phyloP scores from a whole-genome alignment of 768 basidiomycete species.

The Suillus bovinus region DNA sequence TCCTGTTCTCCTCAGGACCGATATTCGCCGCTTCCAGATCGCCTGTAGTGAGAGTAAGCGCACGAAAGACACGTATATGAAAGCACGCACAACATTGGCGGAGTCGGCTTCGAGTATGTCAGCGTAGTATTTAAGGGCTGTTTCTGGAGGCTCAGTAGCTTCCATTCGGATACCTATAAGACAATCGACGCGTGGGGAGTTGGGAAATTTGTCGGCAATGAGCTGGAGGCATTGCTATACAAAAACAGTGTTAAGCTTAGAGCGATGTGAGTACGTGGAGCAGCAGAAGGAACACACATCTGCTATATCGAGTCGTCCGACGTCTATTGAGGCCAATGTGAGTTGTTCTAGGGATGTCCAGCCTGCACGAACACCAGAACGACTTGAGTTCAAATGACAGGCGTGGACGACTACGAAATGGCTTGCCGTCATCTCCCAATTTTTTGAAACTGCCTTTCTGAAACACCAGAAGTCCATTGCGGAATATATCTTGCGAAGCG shows the following conservation, averaged over 20 bases:
- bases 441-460: constrained; percentile 44
- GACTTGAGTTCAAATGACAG: background rate
- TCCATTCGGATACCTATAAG: constrained; percentile 82
- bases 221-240: constrained; percentile 46
- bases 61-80: background rate
- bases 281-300: constrained; percentile 52
- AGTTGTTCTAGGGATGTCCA: constrained; percentile 86
- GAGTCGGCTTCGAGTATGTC: constrained; percentile 61
- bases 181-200: constrained; percentile 76
- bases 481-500: constrained; percentile 60
- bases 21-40: constrained; percentile 80
- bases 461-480: constrained; percentile 52
- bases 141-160: constrained; percentile 54
- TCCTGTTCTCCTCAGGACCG: constrained; percentile 64
- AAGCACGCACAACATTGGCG: constrained; percentile 62
- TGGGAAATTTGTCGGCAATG: constrained; percentile 73
- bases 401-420: background rate
- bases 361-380: constrained; percentile 38
- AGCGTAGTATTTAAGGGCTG: constrained; percentile 65
- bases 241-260: constrained; percentile 13
- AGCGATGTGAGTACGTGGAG: constrained; percentile 4
- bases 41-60: constrained; percentile 40
- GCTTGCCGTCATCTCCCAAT: constrained; percentile 56
- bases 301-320: constrained; percentile 70
- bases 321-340: constrained; percentile 73